These are phyloP conservation scores for Hibiscus syriacus DNA, from an alignment of 345 rosid genomes.

Conservation along the genomic window DNA sequence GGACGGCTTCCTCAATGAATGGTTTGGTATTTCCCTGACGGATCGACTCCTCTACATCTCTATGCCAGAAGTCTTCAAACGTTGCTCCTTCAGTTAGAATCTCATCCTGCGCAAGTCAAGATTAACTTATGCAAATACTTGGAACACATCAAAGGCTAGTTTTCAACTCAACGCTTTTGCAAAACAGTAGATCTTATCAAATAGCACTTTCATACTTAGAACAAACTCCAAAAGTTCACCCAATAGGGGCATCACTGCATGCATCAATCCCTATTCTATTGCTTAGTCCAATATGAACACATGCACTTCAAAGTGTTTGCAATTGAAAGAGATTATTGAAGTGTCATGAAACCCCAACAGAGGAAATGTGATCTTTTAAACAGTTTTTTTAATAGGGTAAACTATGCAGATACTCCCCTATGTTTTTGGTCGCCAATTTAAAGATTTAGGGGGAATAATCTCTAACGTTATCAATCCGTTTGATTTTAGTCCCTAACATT, in stretches of 20 bases:
- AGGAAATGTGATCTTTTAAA: not conserved
- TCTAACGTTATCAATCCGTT: too few relatives aligned
- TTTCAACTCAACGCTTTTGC: not conserved
- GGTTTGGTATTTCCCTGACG: constrained; percentile 74
- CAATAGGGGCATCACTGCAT: not conserved
- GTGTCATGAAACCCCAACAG: too few relatives aligned
- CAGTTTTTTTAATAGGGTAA: too few relatives aligned
- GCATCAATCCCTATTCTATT: not conserved
- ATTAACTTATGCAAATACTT: not conserved
- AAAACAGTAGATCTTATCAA: not conserved
- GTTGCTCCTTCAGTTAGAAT: constrained; percentile 36
- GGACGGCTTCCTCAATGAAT: constrained; percentile 65
- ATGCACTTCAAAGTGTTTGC: not conserved
- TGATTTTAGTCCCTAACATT: too few relatives aligned
- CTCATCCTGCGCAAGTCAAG: constrained; percentile 55
- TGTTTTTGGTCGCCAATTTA: too few relatives aligned
- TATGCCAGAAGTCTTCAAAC: constrained; percentile 75
- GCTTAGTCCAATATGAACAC: not conserved
- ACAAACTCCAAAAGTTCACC: not conserved
- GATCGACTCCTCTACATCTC: constrained; percentile 87
- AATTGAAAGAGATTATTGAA: not conserved
- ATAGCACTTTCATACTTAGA: not conserved
- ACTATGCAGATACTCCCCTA: too few relatives aligned
- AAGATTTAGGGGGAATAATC: too few relatives aligned
- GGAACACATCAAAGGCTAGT: not conserved